Base-by-base conservation (phyloP, 2,329 filamentous ascomycete genomes). In the Pseudocercospora eumusae region DNA sequence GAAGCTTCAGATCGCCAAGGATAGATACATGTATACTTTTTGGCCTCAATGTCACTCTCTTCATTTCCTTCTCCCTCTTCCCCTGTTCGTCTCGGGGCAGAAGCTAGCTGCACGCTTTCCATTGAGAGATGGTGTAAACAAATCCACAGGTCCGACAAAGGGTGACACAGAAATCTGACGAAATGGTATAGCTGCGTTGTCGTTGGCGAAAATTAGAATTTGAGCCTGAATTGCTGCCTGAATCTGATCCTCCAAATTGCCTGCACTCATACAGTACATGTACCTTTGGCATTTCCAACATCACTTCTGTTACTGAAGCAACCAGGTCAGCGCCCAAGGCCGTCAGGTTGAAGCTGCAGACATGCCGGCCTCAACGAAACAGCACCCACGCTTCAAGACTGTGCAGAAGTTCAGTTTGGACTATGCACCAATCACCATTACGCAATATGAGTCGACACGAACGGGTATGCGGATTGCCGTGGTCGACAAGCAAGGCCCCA, bases 381-480 rank as follows among this genome's bases (percentile, higher is more conserved):
- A n/a, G n/a, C n/a, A n/a, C 40, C 18, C n/a, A 44, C 85, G 88
- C 72, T 98, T 98, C 79, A 91, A 88, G 75, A 89, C 88, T 70
- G 82, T 96, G 54, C 92, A 96, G 74, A 87, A 85, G 72, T 96
- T 99, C 79, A 84, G 89, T 68, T 89, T 91, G 7, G 91, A 97
- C 74, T 99, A 97, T 80, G 92, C 93, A 11, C 90, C 93, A 10
- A 90, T 90, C 66, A 86, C 84, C 59, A 90, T 99, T 76, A 93
- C 92, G 21, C 93, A 97, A 75, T 99, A 99, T 90, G 92, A 96
- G 73, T 99, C 95, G 5, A 87, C 92, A 70, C 85, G 92, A 66
- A 99, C 93, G 65, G 95, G 95, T 57, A 95, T 99, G 91, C 89
- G 93, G 69, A 90, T 96, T 33, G 87, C 96, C 44, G 91, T 97